phyloP scores from a whole-genome alignment of 1,284 basidiomycete species.

The Grifola frondosa region DNA sequence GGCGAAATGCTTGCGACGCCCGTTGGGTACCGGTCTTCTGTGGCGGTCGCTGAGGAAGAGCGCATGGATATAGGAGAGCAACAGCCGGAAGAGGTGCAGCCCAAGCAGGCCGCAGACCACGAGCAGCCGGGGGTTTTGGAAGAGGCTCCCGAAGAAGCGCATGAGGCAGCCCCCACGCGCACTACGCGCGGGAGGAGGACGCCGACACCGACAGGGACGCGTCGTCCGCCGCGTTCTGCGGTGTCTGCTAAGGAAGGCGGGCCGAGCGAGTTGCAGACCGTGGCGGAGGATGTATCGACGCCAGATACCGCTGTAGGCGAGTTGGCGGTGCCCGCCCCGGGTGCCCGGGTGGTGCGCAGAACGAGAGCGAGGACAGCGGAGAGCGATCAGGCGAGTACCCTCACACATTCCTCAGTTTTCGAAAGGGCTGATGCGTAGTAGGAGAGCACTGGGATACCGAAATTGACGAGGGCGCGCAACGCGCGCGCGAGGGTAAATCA shows the following conservation, averaged over 20 bases:
- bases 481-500: too few relatives aligned
- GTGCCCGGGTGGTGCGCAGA: slow-evolving; percentile 5
- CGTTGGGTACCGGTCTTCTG: slow-evolving; percentile 16
- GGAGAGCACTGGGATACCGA: too few relatives aligned
- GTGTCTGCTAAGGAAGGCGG: slow-evolving; percentile 14
- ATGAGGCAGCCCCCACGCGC: slow-evolving; percentile 8
- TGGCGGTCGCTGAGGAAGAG: not conserved
- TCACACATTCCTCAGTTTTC: too few relatives aligned
- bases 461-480: too few relatives aligned
- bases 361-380: slow-evolving; percentile 20
- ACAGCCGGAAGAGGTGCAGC: slow-evolving; percentile 2
- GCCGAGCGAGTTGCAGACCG: slow-evolving; percentile 9
- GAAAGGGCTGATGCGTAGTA: too few relatives aligned
- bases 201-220: slow-evolving; percentile 9
- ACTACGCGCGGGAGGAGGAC: slow-evolving; percentile 13
- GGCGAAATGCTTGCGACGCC: slow-evolving; percentile 37
- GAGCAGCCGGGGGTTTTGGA: not conserved
- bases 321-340: not conserved
- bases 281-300: slow-evolving; percentile 4
- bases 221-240: slow-evolving; percentile 18
- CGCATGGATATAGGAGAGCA: too few relatives aligned
- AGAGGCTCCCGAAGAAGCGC: not conserved
- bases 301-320: too few relatives aligned
- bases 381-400: slow-evolving; percentile 3
- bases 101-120: slow-evolving; percentile 1